These are phyloP conservation scores for Murraya paniculata DNA, from an alignment of 345 rosid genomes.

Conservation along the genomic window DNA sequence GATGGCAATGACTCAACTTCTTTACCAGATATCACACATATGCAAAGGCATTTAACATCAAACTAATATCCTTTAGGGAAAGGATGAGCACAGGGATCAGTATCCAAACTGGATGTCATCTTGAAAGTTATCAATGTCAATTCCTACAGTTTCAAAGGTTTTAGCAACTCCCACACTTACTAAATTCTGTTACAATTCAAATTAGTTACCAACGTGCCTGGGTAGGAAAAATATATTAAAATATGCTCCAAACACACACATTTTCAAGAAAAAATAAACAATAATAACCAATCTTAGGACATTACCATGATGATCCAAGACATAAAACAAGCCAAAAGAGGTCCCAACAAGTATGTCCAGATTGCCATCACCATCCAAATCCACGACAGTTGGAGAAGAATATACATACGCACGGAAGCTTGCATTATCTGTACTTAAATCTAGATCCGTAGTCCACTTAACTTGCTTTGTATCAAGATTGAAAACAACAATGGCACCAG, in stretches of 20 bases:
- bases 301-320: constrained; percentile 94
- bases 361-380: constrained; percentile 99
- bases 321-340: constrained; percentile 93
- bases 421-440: constrained; percentile 71
- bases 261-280: constrained; percentile 1
- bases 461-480: constrained; percentile 98
- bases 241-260: constrained; percentile 1
- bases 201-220: background rate
- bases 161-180: background rate
- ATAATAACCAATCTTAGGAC: constrained; percentile 4
- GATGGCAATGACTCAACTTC: background rate
- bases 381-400: constrained; percentile 94
- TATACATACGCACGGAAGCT: constrained; percentile 81
- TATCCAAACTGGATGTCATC: background rate
- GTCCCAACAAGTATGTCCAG: constrained; percentile 98
- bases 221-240: background rate
- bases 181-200: constrained; percentile 2
- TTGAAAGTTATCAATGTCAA: background rate
- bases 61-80: background rate
- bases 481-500: constrained; percentile 86
- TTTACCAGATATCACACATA: background rate
- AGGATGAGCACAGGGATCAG: background rate
- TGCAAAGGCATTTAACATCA: background rate
- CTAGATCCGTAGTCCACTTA: constrained; percentile 83
- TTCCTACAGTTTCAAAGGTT: background rate